phyloP scores from a whole-genome alignment of 306 rosid genomes.

The Vigna reflexopilosa region DNA sequence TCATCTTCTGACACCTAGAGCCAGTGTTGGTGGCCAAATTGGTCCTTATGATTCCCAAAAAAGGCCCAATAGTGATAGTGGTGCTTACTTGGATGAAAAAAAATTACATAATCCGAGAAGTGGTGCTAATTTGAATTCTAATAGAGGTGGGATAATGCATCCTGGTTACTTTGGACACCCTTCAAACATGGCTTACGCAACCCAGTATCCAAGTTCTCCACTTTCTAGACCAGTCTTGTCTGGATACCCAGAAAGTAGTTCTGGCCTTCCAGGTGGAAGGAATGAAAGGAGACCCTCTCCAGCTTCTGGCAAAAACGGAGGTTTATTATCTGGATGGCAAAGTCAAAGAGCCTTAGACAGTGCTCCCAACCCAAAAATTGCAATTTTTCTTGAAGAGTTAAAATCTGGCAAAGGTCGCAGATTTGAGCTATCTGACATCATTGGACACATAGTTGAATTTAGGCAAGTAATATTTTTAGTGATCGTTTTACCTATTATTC shows the following conservation, averaged over 20 bases:
- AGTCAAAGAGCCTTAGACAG: conserved; percentile 57
- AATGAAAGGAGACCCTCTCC: conserved; percentile 53
- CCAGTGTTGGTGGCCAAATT: conserved; percentile 45
- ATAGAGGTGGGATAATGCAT: conserved; percentile 56
- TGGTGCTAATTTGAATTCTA: conserved; percentile 51
- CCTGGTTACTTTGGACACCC: conserved; percentile 62
- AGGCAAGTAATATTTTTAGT: conserved; percentile 51
- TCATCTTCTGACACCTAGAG: conserved; percentile 50
- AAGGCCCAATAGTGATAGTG: conserved; percentile 37
- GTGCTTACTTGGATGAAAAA: conserved; percentile 55
- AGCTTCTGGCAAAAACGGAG: conserved; percentile 53
- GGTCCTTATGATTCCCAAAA: conserved; percentile 51
- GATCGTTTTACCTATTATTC: conserved; percentile 23
- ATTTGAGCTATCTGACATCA: conserved; percentile 65
- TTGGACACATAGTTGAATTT: conserved; percentile 59
- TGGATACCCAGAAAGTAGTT: conserved; percentile 51
- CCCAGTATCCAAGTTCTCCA: conserved; percentile 58
- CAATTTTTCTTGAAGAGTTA: conserved; percentile 61
- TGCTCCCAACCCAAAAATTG: conserved; percentile 56
- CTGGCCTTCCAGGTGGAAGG: conserved; percentile 53
- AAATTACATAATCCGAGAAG: conserved; percentile 52
- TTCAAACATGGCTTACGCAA: conserved; percentile 51
- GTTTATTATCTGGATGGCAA: conserved; percentile 58
- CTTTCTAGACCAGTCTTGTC: conserved; percentile 55
- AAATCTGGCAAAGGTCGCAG: conserved; percentile 65